phyloP scores from a whole-genome alignment of 306 rosid species.

The Casuarina cunninghamiana region DNA sequence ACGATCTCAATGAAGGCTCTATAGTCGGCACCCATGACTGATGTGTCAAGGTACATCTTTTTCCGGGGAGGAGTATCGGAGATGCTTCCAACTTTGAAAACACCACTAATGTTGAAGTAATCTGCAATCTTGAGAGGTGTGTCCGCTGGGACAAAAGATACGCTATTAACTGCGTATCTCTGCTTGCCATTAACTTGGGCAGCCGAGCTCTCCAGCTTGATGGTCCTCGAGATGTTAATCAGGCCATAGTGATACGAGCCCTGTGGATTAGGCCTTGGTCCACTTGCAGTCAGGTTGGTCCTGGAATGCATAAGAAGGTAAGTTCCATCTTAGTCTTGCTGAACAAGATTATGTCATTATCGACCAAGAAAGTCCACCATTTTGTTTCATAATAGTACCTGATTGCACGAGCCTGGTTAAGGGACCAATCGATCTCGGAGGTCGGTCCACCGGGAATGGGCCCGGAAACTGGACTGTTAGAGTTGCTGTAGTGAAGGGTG shows the following conservation, averaged over 20 bases:
- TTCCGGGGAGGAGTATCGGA: slow-evolving; percentile 53
- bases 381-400: slow-evolving; percentile 33
- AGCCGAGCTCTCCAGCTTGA: slow-evolving; percentile 62
- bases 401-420: slow-evolving; percentile 78
- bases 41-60: slow-evolving; percentile 68
- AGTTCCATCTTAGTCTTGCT: too few relatives aligned
- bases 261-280: slow-evolving; percentile 96
- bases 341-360: too few relatives aligned
- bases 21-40: slow-evolving; percentile 86
- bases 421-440: slow-evolving; percentile 65
- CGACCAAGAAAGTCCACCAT: too few relatives aligned
- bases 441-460: slow-evolving; percentile 77
- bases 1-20: slow-evolving; percentile 81
- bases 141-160: slow-evolving; percentile 65
- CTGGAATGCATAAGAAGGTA: slow-evolving; percentile 32
- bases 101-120: slow-evolving; percentile 70
- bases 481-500: slow-evolving; percentile 65
- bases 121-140: slow-evolving; percentile 93
- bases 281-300: slow-evolving; percentile 91
- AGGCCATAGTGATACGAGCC: slow-evolving; percentile 94
- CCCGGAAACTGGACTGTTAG: slow-evolving; percentile 48
- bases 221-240: slow-evolving; percentile 65
- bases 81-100: slow-evolving; percentile 74
- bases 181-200: slow-evolving; percentile 68
- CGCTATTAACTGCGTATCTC: slow-evolving; percentile 81